Base-by-base conservation (phyloP, 176 grass and related monocot genomes). In the Carex myosuroides region DNA sequence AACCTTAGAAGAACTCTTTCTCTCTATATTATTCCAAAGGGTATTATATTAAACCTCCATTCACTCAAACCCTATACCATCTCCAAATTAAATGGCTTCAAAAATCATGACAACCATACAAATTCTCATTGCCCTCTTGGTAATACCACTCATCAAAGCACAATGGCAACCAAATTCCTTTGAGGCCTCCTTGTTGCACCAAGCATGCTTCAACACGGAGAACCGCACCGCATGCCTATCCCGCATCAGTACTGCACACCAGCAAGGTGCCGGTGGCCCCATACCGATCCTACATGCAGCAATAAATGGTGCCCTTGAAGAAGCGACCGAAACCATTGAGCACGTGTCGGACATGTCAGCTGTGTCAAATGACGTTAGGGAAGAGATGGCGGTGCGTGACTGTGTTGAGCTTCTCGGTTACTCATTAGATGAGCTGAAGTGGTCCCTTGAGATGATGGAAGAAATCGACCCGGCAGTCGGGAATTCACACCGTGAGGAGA, bases 381-480 rank as follows among this genome's bases (percentile, higher is more conserved):
- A 92, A 83, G 92, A 90, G 87, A 93, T 93, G 86, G 95, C 95
- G 0, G 80, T 98, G 32, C 88, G 84, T 16, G 95, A 98, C 86
- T 98, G 95, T 64, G 17, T 95, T 58, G 95, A 98, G 83, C 92
- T 98, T 18, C 88, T 98, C 4, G 85, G 88, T 0, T 95, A 93
- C 88, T 94, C 95, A 18, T 85, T 91, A 77, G 95, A 98, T 59
- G 92, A 94, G 87, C 84, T 98, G 35, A 88, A 77, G 7, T 98
- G 92, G 95, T 84, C 95, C 21, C 82, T 98, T 2, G 84, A 83
- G 39, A 90, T 90, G 86, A 90, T 91, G 84, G 88, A 85, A 6
- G 87, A 87, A 16, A 11, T 85, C 0, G 87, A 83, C 21, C 52
- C 1, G 16, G 85, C 0, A 44, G 39, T 33, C 18, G 22, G 86